phyloP scores from a whole-genome alignment of 371 early-diverging fungal species.

The Blakeslea trispora region DNA sequence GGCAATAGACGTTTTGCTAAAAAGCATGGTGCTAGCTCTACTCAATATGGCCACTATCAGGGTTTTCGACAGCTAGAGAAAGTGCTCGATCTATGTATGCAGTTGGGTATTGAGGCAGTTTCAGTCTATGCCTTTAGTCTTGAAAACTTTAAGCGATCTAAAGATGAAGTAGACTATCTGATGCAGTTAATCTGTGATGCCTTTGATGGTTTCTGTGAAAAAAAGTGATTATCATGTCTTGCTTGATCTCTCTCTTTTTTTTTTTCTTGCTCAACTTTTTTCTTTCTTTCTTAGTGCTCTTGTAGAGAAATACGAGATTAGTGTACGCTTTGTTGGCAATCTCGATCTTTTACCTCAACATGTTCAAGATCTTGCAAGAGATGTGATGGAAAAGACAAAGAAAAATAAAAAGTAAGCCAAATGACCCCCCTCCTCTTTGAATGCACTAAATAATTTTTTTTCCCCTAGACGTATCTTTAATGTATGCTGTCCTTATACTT shows the following conservation, averaged over 20 bases:
- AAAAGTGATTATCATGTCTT: constrained; percentile 55
- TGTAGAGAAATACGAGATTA: constrained; percentile 70
- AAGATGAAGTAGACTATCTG: constrained; percentile 88
- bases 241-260: background rate
- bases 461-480: constrained; percentile 84
- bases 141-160: constrained; percentile 94
- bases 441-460: too few species aligned
- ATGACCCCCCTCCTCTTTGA: too few species aligned
- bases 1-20: constrained; percentile 97
- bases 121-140: constrained; percentile 98
- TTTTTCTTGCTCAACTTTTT: background rate
- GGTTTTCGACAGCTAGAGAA: constrained; percentile 82
- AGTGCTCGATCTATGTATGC: constrained; percentile 85
- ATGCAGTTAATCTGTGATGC: constrained; percentile 86
- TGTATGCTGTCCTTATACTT: constrained; percentile 95
- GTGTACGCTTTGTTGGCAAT: constrained; percentile 86
- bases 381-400: constrained; percentile 70
- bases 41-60: constrained; percentile 75
- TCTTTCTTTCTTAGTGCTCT: constrained; percentile 58
- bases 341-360: constrained; percentile 67
- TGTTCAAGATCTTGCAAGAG: constrained; percentile 61
- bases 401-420: constrained; percentile 68
- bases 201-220: constrained; percentile 69
- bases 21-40: constrained; percentile 49
- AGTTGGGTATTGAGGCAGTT: constrained; percentile 85